These are phyloP conservation scores for Theileria orientalis DNA, from an alignment of 169 alveolate species.

Conservation along the genomic window DNA sequence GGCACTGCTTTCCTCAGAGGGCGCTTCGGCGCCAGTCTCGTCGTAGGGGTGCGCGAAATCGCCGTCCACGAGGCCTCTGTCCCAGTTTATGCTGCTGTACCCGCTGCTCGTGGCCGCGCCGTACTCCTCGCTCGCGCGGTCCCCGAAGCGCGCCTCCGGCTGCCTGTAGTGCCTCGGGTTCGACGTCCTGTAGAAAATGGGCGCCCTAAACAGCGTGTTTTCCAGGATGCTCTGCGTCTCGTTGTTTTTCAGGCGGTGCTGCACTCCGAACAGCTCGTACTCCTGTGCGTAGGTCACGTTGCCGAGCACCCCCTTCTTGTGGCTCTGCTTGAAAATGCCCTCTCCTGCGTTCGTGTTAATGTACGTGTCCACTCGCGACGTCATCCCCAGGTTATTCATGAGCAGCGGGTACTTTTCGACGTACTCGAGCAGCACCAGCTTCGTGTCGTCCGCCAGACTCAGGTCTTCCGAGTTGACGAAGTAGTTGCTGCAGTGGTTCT, in stretches of 20 bases:
- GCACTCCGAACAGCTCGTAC: slow-evolving; percentile 54
- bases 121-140: too few species aligned
- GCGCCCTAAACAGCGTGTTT: slow-evolving; percentile 70
- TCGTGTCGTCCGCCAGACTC: slow-evolving; percentile 77
- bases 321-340: neutral
- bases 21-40: too few species aligned
- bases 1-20: too few species aligned
- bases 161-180: neutral
- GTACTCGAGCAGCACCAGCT: slow-evolving; percentile 80
- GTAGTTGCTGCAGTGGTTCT: slow-evolving; percentile 67
- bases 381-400: slow-evolving; percentile 80
- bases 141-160: too few species aligned
- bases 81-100: neutral
- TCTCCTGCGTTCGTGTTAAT: slow-evolving; percentile 47
- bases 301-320: slow-evolving; percentile 37
- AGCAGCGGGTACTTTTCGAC: slow-evolving; percentile 82
- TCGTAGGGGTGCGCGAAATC: too few species aligned
- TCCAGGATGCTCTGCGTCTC: slow-evolving; percentile 71
- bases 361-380: slow-evolving; percentile 75
- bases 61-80: neutral
- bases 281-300: slow-evolving; percentile 21
- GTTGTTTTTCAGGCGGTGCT: slow-evolving; percentile 33
- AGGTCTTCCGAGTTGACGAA: slow-evolving; percentile 68
- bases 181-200: slow-evolving; percentile 43
- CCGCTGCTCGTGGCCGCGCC: neutral